Conservation (phyloP, 1,284 basidiomycete genomes). For the Abortiporus biennis region DNA sequence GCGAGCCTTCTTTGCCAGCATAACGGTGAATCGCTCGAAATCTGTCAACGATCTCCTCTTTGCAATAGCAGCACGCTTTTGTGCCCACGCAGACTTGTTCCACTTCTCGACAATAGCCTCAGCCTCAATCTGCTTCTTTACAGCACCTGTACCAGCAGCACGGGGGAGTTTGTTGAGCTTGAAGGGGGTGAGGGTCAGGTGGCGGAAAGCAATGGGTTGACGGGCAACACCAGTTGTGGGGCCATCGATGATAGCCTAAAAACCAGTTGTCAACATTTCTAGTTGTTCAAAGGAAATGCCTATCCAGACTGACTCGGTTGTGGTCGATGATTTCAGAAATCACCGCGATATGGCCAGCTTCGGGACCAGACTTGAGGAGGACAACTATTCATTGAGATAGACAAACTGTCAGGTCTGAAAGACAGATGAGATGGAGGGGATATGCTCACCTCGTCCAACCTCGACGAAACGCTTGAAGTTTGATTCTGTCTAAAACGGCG, state of each 20-base stretch:
- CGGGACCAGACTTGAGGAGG: slow-evolving; percentile 88
- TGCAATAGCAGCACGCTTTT: slow-evolving; percentile 79
- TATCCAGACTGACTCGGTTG: slow-evolving; percentile 91
- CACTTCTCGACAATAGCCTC: slow-evolving; percentile 75
- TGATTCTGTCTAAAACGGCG: no score
- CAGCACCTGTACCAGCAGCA: slow-evolving; percentile 73
- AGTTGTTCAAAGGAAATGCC: neutral
- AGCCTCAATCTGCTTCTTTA: slow-evolving; percentile 88
- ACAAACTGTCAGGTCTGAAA: slow-evolving; percentile 38
- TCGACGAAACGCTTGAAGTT: slow-evolving; percentile 98
- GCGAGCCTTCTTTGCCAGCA: slow-evolving; percentile 74
- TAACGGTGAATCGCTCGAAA: slow-evolving; percentile 83
- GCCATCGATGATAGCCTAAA: slow-evolving; percentile 92
- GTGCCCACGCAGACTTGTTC: slow-evolving; percentile 84
- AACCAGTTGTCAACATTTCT: slow-evolving; percentile 2
- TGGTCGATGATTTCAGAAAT: slow-evolving; percentile 99
- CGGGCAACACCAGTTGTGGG: slow-evolving; percentile 89
- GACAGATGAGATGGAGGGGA: neutral
- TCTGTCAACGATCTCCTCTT: slow-evolving; percentile 80
- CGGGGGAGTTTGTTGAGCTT: slow-evolving; percentile 85
- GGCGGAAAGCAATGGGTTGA: slow-evolving; percentile 88
- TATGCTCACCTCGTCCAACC: slow-evolving; percentile 80
- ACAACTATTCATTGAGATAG: slow-evolving; percentile 55
- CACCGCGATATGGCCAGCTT: slow-evolving; percentile 87
- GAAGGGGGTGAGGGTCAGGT: slow-evolving; percentile 89